phyloP scores from a whole-genome alignment of 345 rosid species.

The Anastatica hierochuntica region DNA sequence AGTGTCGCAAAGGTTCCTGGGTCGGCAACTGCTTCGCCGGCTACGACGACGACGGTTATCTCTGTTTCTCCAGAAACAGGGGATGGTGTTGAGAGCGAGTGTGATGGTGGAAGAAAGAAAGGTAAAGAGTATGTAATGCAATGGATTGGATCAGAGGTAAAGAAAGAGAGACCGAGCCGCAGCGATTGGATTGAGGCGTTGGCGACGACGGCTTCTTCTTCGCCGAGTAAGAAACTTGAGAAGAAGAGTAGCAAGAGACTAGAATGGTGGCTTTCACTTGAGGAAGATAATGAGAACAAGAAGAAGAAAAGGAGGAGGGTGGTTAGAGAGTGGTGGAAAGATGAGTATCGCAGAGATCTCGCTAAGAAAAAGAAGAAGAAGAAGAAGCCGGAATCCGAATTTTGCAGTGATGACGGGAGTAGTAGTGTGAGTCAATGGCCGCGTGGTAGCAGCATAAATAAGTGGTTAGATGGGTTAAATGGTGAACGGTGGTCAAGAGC shows the following conservation, averaged over 20 bases:
- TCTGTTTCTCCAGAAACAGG: slow-evolving; percentile 33
- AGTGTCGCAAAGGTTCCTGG: slow-evolving; percentile 25
- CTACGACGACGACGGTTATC: slow-evolving; percentile 19
- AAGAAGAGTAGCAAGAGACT: slow-evolving; percentile 42
- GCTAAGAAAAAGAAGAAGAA: slow-evolving; percentile 58
- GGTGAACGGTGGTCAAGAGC: slow-evolving; percentile 57
- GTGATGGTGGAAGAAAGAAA: slow-evolving; percentile 31
- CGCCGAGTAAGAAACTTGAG: slow-evolving; percentile 24
- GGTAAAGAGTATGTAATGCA: slow-evolving; percentile 92
- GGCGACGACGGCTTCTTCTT: slow-evolving; percentile 12
- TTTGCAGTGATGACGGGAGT: slow-evolving; percentile 23
- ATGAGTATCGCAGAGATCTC: slow-evolving; percentile 79
- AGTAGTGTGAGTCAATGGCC: slow-evolving; percentile 48
- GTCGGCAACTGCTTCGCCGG: slow-evolving; percentile 37
- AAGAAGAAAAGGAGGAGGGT: slow-evolving; percentile 58
- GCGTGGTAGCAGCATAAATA: slow-evolving; percentile 60
- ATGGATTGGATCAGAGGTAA: slow-evolving; percentile 87
- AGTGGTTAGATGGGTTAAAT: slow-evolving; percentile 75
- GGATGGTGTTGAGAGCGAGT: slow-evolving; percentile 77
- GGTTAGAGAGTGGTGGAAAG: slow-evolving; percentile 98
- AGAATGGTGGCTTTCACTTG: slow-evolving; percentile 91
- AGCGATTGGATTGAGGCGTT: slow-evolving; percentile 44
- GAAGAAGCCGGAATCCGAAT: slow-evolving; percentile 34
- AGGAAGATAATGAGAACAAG: slow-evolving; percentile 50
- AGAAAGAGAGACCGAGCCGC: slow-evolving; percentile 63